These are phyloP conservation scores for Dipteronia sinensis DNA, from an alignment of 345 rosid species.

Conservation along the genomic window DNA sequence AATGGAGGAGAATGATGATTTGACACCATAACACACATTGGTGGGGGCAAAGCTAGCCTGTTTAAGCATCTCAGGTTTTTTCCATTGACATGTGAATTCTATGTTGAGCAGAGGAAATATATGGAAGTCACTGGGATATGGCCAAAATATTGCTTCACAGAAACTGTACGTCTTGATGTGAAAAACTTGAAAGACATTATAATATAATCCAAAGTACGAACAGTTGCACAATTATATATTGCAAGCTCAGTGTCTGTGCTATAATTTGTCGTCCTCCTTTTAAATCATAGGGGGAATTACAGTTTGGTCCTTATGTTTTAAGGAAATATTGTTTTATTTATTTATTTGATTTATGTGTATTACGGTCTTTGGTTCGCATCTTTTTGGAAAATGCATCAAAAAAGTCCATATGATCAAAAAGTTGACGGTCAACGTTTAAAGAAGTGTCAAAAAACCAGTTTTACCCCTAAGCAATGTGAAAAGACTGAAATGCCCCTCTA, in stretches of 20 bases:
- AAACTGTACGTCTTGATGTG: background rate
- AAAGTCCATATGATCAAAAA: too few relatives aligned
- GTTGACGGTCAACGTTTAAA: too few relatives aligned
- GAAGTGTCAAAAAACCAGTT: too few relatives aligned
- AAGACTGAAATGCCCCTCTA: too few relatives aligned
- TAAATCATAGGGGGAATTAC: too few relatives aligned
- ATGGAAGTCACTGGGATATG: slow-evolving; percentile 16
- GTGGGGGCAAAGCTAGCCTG: slow-evolving; percentile 28
- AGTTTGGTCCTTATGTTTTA: too few relatives aligned
- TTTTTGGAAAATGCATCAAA: too few relatives aligned
- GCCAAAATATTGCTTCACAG: background rate
- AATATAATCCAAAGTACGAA: background rate
- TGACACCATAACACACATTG: slow-evolving; percentile 29
- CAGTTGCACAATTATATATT: background rate
- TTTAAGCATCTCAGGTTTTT: slow-evolving; percentile 11
- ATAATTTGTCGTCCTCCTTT: background rate
- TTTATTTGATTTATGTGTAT: too few relatives aligned
- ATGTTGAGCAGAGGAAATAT: slow-evolving; percentile 11
- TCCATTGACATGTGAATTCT: slow-evolving; percentile 17
- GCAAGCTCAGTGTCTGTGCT: background rate
- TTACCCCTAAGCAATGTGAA: too few relatives aligned
- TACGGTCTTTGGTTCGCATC: too few relatives aligned
- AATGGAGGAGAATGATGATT: slow-evolving; percentile 26
- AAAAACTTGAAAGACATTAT: background rate
- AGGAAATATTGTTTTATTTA: too few relatives aligned